Conservation (phyloP, 1,284 basidiomycete genomes). For the Anthracocystis setariae region DNA sequence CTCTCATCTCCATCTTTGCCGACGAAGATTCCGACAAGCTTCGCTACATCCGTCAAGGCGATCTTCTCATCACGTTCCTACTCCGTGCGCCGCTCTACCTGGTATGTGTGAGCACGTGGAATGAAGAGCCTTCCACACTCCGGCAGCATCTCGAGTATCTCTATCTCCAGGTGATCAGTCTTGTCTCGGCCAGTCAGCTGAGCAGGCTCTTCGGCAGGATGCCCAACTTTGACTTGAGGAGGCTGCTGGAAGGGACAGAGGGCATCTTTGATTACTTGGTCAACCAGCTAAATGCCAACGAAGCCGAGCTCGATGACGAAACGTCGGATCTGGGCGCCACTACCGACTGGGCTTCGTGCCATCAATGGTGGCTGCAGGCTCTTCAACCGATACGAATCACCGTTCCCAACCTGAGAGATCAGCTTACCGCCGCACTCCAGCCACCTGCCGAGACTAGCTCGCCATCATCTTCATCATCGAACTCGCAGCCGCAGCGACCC, state of each 20-base stretch:
- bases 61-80: constrained; percentile 82
- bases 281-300: constrained; percentile 45
- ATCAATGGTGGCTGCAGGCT: constrained; percentile 74
- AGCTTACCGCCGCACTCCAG: constrained; percentile 68
- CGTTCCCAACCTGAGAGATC: constrained; percentile 69
- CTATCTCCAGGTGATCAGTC: constrained; percentile 88
- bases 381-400: constrained; percentile 83
- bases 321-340: neutral
- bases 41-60: constrained; percentile 42
- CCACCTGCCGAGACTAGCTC: constrained; percentile 33
- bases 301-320: constrained; percentile 13
- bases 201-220: constrained; percentile 84
- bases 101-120: constrained; percentile 87
- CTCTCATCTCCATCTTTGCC: constrained; percentile 78
- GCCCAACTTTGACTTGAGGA: constrained; percentile 88
- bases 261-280: constrained; percentile 53
- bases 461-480: neutral
- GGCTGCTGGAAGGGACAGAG: constrained; percentile 79
- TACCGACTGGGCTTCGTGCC: constrained; percentile 71
- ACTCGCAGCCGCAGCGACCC: constrained; percentile 71
- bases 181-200: constrained; percentile 86
- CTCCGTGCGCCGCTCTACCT: constrained; percentile 88
- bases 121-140: constrained; percentile 89
- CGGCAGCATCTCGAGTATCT: constrained; percentile 92
- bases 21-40: constrained; percentile 61